Evolutionary conservation across 2,329 filamentous ascomycete genomes (phyloP).

Genomic region (Pseudopithomyces maydicus): DNA sequence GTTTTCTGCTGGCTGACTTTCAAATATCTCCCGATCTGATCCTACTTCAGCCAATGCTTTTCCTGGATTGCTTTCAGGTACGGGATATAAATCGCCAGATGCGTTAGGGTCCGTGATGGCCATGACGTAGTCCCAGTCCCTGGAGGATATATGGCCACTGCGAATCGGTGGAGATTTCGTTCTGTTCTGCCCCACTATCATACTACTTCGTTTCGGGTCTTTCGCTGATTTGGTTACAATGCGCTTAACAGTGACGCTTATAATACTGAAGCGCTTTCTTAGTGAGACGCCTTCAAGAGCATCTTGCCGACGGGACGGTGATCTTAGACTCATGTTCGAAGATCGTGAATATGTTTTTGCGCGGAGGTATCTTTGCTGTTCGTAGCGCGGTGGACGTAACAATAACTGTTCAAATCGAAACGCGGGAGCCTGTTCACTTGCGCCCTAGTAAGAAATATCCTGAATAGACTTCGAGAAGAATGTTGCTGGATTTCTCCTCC

Average conservation of each 20-base stretch:
- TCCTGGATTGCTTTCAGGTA: neutral
- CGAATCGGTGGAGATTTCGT: neutral
- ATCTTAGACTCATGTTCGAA: neutral
- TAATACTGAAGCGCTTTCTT: neutral
- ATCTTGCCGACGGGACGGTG: neutral
- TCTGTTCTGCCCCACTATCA: neutral
- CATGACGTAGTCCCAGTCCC: neutral
- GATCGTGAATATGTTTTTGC: neutral
- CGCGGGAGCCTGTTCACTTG: neutral
- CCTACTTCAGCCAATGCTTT: neutral
- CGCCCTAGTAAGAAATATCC: neutral
- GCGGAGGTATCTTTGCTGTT: neutral
- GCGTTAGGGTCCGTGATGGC: neutral
- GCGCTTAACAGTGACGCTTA: neutral
- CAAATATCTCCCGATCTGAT: neutral
- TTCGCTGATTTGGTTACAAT: neutral
- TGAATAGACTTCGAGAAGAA: no score
- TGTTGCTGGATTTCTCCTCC: no score
- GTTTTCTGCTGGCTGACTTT: neutral
- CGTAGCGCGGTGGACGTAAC: neutral
- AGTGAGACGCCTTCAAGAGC: neutral
- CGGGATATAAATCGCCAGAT: neutral
- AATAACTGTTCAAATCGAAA: neutral
- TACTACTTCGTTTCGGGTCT: neutral
- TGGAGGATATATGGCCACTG: neutral